A percentile compares a stretch with the other conserved stretches of the same genome.
Conservation (phyloP, 768 basidiomycete genomes). For the Suillus tomentosus region DNA sequence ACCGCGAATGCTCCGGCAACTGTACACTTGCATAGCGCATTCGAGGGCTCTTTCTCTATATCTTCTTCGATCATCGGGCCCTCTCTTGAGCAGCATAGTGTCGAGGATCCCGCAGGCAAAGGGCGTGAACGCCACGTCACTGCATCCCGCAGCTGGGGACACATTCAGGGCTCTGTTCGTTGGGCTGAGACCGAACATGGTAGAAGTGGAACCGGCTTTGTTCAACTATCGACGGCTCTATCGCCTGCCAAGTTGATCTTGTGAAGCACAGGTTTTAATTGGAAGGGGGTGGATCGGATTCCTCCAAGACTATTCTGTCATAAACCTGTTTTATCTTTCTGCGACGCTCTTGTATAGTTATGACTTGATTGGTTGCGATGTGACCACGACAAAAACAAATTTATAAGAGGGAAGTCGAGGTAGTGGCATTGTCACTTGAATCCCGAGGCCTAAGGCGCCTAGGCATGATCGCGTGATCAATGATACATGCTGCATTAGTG, state of each 20-base stretch:
- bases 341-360: not conserved
- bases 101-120: slow-evolving; percentile 4
- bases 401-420: no score
- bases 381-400: not conserved
- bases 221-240: slow-evolving; percentile 2
- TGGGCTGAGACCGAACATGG: slow-evolving; percentile 1
- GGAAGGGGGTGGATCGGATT: not conserved
- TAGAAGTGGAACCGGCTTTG: not conserved
- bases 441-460: no score
- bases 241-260: slow-evolving; percentile 10
- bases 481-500: no score
- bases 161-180: slow-evolving; percentile 8
- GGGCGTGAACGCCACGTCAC: slow-evolving; percentile 5
- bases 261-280: slow-evolving; percentile 1
- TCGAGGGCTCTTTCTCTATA: slow-evolving; percentile 40
- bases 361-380: not conserved
- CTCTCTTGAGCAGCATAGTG: slow-evolving; percentile 10
- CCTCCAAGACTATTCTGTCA: not conserved
- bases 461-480: no score
- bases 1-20: slow-evolving; percentile 39
- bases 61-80: slow-evolving; percentile 23
- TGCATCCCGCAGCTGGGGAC: not conserved
- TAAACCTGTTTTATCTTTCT: not conserved
- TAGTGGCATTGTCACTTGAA: no score
- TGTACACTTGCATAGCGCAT: slow-evolving; percentile 37